phyloP scores from a whole-genome alignment of 1,284 basidiomycete species.

The Athelia psychrophila region DNA sequence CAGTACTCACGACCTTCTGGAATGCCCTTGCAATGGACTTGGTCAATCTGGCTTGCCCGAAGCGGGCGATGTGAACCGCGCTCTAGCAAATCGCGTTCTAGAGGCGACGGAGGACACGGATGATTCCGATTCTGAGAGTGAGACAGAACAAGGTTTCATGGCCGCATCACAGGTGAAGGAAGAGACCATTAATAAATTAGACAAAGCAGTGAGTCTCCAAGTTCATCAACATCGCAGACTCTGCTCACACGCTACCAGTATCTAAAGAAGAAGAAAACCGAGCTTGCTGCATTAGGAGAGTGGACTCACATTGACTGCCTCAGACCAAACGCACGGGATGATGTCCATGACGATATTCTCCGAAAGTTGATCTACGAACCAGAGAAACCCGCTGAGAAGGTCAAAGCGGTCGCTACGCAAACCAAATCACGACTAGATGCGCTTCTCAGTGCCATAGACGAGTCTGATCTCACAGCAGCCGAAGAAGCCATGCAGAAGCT shows the following conservation, averaged over 20 bases:
- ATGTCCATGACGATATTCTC: slow-evolving; percentile 63
- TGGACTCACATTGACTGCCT: slow-evolving; percentile 89
- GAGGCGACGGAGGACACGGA: slow-evolving; percentile 27
- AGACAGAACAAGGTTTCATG: slow-evolving; percentile 54
- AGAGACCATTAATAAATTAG: slow-evolving; percentile 44
- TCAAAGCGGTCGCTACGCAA: slow-evolving; percentile 10
- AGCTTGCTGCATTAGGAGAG: slow-evolving; percentile 78
- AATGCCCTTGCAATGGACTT: slow-evolving; percentile 62
- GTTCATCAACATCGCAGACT: not conserved
- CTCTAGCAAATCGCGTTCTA: slow-evolving; percentile 11
- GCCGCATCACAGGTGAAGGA: slow-evolving; percentile 68
- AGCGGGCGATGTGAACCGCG: not conserved
- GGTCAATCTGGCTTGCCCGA: not conserved
- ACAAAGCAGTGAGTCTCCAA: slow-evolving; percentile 46
- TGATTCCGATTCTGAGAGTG: slow-evolving; percentile 12
- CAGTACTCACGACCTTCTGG: slow-evolving; percentile 89
- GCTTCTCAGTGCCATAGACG: slow-evolving; percentile 40
- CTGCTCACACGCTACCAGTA: slow-evolving; percentile 41
- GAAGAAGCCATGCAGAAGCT: slow-evolving; percentile 24
- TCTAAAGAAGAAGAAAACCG: slow-evolving; percentile 69
- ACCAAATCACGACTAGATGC: slow-evolving; percentile 29
- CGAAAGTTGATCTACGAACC: slow-evolving; percentile 45
- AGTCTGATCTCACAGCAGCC: slow-evolving; percentile 38
- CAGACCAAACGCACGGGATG: slow-evolving; percentile 36
- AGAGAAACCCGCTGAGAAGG: slow-evolving; percentile 16